Conservation (phyloP, 129 eudicot species). For the Artemisia argyi region DNA sequence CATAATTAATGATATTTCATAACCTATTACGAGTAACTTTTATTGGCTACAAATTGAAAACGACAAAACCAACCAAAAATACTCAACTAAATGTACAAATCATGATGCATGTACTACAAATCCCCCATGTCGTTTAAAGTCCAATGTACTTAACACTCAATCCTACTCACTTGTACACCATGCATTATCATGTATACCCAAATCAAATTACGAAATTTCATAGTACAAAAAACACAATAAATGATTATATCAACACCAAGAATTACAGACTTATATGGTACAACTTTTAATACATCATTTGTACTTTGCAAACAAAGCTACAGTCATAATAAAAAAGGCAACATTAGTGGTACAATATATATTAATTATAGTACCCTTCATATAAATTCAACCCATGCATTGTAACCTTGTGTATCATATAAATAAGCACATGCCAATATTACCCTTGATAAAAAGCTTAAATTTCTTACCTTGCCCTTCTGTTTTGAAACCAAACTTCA, state of each 20-base stretch:
- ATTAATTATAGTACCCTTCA: slow-evolving; percentile 23
- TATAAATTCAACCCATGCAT: slow-evolving; percentile 29
- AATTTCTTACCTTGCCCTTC: slow-evolving; percentile 81
- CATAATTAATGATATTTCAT: slow-evolving; percentile 35
- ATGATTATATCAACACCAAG: neutral
- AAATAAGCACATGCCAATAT: neutral
- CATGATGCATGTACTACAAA: slow-evolving; percentile 34
- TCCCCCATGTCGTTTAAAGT: slow-evolving; percentile 31
- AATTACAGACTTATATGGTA: slow-evolving; percentile 4
- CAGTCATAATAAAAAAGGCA: slow-evolving; percentile 21
- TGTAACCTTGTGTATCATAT: slow-evolving; percentile 10
- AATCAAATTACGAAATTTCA: slow-evolving; percentile 10
- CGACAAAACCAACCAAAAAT: slow-evolving; percentile 31
- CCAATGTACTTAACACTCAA: slow-evolving; percentile 30
- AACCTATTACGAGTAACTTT: too few relatives aligned
- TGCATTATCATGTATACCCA: slow-evolving; percentile 19
- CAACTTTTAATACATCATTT: slow-evolving; percentile 24
- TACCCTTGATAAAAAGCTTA: slow-evolving; percentile 24
- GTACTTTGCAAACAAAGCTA: slow-evolving; percentile 22
- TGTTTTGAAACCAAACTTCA: slow-evolving; percentile 97
- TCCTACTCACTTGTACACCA: slow-evolving; percentile 28
- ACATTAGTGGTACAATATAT: slow-evolving; percentile 26
- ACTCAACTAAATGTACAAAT: slow-evolving; percentile 38
- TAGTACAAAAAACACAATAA: neutral
- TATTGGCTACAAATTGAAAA: slow-evolving; percentile 32